These are phyloP conservation scores for Diplocarpon mali DNA, from an alignment of 2,329 filamentous ascomycete species.

Conservation along the genomic window DNA sequence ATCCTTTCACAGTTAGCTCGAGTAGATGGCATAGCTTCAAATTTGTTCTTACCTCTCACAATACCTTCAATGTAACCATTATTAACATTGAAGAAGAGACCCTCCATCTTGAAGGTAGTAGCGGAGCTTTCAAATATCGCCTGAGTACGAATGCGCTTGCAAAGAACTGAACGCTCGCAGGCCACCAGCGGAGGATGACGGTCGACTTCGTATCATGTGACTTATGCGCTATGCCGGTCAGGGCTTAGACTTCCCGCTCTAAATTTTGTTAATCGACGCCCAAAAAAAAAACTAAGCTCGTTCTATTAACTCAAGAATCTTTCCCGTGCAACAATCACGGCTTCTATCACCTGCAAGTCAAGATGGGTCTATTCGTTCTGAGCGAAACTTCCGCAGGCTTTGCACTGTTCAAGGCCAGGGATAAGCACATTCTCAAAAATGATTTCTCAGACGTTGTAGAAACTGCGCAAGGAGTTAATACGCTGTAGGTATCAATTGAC, in stretches of 20 bases:
- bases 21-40: slow-evolving; percentile 49
- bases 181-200: neutral
- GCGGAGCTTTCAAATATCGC: too few species aligned
- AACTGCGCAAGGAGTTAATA: slow-evolving; percentile 74
- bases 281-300: slow-evolving; percentile 3
- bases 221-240: neutral
- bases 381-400: slow-evolving; percentile 82
- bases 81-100: slow-evolving; percentile 88
- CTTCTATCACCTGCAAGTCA: slow-evolving; percentile 25
- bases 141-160: too few species aligned
- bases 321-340: slow-evolving; percentile 4
- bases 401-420: slow-evolving; percentile 94
- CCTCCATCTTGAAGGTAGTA: slow-evolving; percentile 56
- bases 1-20: slow-evolving; percentile 63
- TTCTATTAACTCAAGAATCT: slow-evolving; percentile 15
- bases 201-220: neutral
- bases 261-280: neutral
- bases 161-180: neutral
- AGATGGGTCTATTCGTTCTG: slow-evolving; percentile 84
- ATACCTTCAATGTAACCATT: slow-evolving; percentile 53
- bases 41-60: neutral
- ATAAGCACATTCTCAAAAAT: slow-evolving; percentile 94
- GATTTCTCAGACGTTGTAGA: slow-evolving; percentile 64
- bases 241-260: neutral
- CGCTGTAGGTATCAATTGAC: slow-evolving; percentile 52